These are phyloP conservation scores for Penicillium cosmopolitanum DNA, from an alignment of 495 filamentous ascomycete genomes.

Conservation along the genomic window DNA sequence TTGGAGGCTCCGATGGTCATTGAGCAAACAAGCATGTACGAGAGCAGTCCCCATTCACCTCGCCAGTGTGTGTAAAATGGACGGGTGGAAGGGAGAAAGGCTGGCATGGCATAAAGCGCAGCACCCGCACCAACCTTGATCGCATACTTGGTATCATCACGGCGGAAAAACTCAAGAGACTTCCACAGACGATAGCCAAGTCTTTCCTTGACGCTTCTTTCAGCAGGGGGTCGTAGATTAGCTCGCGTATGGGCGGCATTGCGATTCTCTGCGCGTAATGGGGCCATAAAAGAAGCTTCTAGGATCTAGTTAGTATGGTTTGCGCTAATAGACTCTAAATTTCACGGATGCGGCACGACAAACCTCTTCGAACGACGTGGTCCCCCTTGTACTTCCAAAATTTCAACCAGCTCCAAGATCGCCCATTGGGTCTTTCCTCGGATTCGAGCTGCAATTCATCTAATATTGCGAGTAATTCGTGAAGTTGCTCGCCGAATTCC, in stretches of 20 bases:
- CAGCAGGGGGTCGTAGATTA: conserved; percentile 8
- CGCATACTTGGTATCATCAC: conserved; percentile 76
- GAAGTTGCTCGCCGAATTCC: conserved; percentile 87
- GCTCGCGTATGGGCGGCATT: conserved; percentile 8
- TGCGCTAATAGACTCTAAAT: background rate
- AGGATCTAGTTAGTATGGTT: background rate
- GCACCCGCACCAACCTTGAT: conserved; percentile 93
- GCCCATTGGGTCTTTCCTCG: conserved; percentile 55
- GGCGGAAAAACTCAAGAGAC: conserved; percentile 58
- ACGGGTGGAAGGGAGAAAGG: conserved; percentile 77
- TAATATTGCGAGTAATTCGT: conserved; percentile 77
- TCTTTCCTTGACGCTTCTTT: conserved; percentile 33
- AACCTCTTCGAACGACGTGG: conserved; percentile 17
- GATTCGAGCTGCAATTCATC: conserved; percentile 77
- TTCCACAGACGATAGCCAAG: conserved; percentile 62
- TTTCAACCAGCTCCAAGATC: conserved; percentile 85
- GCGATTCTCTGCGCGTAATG: conserved; percentile 11
- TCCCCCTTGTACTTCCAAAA: conserved; percentile 64
- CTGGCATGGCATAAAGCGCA: conserved; percentile 80
- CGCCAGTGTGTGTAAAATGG: conserved; percentile 86
- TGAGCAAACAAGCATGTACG: conserved; percentile 97
- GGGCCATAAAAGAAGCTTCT: conserved; percentile 6
- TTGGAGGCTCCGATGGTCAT: conserved; percentile 98
- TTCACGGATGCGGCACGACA: background rate
- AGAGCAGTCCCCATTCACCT: conserved; percentile 94